Conservation (phyloP, 352 stramenopile species). For the Nothophytophthora sp. region DNA sequence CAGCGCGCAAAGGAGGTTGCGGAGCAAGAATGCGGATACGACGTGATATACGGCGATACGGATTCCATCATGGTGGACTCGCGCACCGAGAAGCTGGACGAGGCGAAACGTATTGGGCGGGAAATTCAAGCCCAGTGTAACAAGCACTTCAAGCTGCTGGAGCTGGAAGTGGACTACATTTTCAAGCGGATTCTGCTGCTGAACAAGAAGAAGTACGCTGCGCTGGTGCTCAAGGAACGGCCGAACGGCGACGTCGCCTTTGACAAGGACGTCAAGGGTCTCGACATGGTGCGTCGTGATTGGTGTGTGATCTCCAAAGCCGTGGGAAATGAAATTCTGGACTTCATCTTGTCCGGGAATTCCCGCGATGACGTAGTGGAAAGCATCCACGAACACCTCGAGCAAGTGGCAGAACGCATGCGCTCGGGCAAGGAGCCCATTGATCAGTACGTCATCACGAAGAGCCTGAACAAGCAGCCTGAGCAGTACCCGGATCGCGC, state of each 20-base stretch:
- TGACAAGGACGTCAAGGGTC: conserved; percentile 98
- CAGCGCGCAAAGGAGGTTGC: conserved; percentile 98
- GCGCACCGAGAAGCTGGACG: conserved; percentile 91
- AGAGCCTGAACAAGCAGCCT: conserved; percentile 99
- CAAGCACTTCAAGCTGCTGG: conserved; percentile 98
- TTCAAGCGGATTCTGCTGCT: conserved; percentile 99
- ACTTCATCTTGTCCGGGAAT: conserved; percentile 97
- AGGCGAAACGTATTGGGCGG: conserved; percentile 93
- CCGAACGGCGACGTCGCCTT: conserved; percentile 62
- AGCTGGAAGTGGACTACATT: conserved; percentile 99
- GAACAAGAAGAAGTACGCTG: conserved; percentile 99
- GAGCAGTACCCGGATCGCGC: conserved; percentile 98
- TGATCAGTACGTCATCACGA: conserved; percentile 99
- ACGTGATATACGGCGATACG: conserved; percentile 99
- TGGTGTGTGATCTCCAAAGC: conserved; percentile 99
- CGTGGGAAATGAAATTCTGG: conserved; percentile 95
- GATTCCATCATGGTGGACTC: conserved; percentile 99
- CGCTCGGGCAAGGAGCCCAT: conserved; percentile 93
- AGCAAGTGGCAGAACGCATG: conserved; percentile 93
- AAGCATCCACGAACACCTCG: conserved; percentile 96
- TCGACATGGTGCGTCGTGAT: conserved; percentile 98
- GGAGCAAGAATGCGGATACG: conserved; percentile 96
- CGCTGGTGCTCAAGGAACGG: conserved; percentile 93
- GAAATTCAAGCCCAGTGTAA: conserved; percentile 99
- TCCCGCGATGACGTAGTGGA: conserved; percentile 95